Percentiles rank a stretch among this genome's conserved stretches.
Conservation (phyloP, 169 alveolate genomes). For the Plasmodium vivax region DNA sequence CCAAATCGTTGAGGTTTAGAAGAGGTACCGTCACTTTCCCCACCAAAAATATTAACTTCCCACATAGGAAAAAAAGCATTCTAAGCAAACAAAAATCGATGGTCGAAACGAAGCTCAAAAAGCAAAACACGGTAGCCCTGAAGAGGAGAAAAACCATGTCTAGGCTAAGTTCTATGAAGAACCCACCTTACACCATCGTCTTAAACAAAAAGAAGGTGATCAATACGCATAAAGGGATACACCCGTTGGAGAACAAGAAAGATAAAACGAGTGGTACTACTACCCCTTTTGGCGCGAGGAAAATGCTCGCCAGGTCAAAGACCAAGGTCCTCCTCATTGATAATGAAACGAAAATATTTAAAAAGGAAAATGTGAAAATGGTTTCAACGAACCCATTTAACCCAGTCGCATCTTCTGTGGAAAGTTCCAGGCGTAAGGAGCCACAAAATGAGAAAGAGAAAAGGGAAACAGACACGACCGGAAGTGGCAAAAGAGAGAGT, state of each 20-base stretch:
- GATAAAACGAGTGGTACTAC: not conserved
- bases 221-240: constrained; percentile 14
- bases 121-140: constrained; percentile 30
- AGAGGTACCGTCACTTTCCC: constrained; percentile 43
- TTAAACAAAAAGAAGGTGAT: constrained; percentile 54
- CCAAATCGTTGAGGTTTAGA: constrained; percentile 35
- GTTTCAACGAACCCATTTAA: constrained; percentile 46
- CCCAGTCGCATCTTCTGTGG: constrained; percentile 11
- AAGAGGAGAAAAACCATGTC: constrained; percentile 51
- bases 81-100: constrained; percentile 34
- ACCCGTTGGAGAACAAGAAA: constrained; percentile 16
- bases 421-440: not conserved
- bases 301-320: constrained; percentile 37
- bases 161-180: constrained; percentile 29
- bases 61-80: constrained; percentile 18
- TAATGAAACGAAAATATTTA: constrained; percentile 54
- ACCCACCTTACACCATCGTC: constrained; percentile 8
- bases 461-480: not conserved
- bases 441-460: not conserved
- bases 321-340: constrained; percentile 55
- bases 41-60: constrained; percentile 30
- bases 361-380: constrained; percentile 59
- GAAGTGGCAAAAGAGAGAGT: not conserved
- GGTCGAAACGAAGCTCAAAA: constrained; percentile 44
- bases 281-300: not conserved